Evolutionary conservation across 2,329 filamentous ascomycete genomes (phyloP).

Genomic region (Hysterium pulicare): DNA sequence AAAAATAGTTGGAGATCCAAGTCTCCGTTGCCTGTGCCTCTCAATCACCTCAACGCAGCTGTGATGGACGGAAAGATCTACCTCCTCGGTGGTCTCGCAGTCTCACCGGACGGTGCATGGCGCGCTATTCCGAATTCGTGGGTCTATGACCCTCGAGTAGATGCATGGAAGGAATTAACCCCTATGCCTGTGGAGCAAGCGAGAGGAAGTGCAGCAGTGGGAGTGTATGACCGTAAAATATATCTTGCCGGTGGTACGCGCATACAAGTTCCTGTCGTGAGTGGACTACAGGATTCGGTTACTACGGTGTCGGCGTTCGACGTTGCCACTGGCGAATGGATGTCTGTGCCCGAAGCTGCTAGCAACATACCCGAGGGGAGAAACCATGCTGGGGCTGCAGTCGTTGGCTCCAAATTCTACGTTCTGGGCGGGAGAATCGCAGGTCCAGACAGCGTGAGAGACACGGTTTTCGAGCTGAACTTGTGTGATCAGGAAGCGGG

Average conservation of each 20-base stretch:
- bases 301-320: constrained; percentile 18
- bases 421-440: constrained; percentile 21
- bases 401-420: constrained; percentile 20
- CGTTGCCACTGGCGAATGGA: constrained; percentile 10
- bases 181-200: constrained; percentile 7
- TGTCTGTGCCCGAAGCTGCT: constrained; percentile 7
- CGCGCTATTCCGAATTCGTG: constrained; percentile 10
- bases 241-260: constrained; percentile 21
- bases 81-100: constrained; percentile 19
- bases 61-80: constrained; percentile 8
- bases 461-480: constrained; percentile 23
- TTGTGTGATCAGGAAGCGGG: constrained; percentile 15
- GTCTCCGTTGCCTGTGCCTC: constrained; percentile 6
- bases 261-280: constrained; percentile 6
- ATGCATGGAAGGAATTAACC: constrained; percentile 10
- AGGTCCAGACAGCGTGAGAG: constrained; percentile 13
- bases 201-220: constrained; percentile 20
- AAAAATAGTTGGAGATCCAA: constrained; percentile 7
- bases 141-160: constrained; percentile 14
- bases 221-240: constrained; percentile 14
- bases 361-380: constrained; percentile 16
- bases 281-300: constrained; percentile 9
- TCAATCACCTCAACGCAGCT: constrained; percentile 12
- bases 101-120: constrained; percentile 9
- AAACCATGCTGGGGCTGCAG: constrained; percentile 23